Percentiles rank a stretch among this genome's conserved stretches.
Conservation (phyloP, 2,329 filamentous ascomycete genomes). For the Beauveria medogensis region DNA sequence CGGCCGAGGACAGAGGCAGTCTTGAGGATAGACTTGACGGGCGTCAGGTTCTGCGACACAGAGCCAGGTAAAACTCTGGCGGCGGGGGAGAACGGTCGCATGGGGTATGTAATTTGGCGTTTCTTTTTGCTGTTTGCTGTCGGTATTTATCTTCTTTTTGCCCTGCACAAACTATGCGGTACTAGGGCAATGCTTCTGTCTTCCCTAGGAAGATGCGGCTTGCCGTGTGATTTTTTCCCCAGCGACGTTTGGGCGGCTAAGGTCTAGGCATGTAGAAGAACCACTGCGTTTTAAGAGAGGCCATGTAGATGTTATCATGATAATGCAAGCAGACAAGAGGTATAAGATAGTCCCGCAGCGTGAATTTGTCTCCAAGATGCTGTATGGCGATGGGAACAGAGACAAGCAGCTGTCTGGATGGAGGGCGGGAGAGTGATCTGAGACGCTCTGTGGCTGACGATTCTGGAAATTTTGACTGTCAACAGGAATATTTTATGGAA, state of each 20-base stretch:
- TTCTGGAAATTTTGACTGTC: background rate
- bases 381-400: background rate
- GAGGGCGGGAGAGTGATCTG: background rate
- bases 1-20: slow-evolving; percentile 36
- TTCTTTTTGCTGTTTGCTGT: background rate
- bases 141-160: background rate
- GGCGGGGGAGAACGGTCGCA: slow-evolving; percentile 29
- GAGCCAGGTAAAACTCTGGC: slow-evolving; percentile 27
- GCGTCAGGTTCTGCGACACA: slow-evolving; percentile 27
- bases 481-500: slow-evolving; percentile 17
- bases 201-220: background rate
- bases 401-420: background rate
- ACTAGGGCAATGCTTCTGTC: background rate
- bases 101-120: slow-evolving; percentile 9
- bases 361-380: background rate
- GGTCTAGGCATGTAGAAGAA: slow-evolving; percentile 9
- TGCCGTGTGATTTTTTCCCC: slow-evolving; percentile 1
- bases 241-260: slow-evolving; percentile 9
- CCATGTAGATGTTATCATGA: slow-evolving; percentile 5
- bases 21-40: slow-evolving; percentile 48
- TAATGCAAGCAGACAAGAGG: background rate
- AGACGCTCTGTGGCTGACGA: background rate
- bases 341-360: background rate
- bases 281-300: slow-evolving; percentile 2
- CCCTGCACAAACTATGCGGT: background rate